Evolutionary conservation across 2,329 filamentous ascomycete genomes (phyloP), one percentile per base, ranked within the genome.

Genomic region (Aureobasidium sp.): DNA sequence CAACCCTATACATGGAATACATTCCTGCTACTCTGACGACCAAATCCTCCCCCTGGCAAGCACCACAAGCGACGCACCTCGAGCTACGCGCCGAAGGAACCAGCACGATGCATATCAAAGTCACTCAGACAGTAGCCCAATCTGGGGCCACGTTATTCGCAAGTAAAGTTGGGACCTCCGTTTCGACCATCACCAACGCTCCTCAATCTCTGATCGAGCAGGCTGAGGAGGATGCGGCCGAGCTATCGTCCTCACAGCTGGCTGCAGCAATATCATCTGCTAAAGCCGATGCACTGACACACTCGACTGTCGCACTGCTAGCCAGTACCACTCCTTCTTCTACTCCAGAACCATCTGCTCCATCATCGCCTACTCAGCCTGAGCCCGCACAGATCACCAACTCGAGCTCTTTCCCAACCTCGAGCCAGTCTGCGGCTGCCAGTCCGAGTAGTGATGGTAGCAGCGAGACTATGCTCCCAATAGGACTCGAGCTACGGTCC

Each of bases 21-120:
- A 29, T 59, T 1, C 55, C 55, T 16, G 55, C 44, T 5, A 32
- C 42, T 0, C 10, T 41, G 44, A 42, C 16, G 13, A 34, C 27
- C 10, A 32, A 21, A 42, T 48, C 44, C 14, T n/a, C n/a, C 16
- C 44, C 42, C 9, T 48, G 29, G 44, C 45, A 59, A 41, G 42
- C 45, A 48, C 25, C 37, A 41, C 27, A 29, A 3, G 14, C 55
- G 8, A 1, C 30, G 2, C 44, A 49, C 34, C 44, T 59, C 6
- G 55, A 59, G 6, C 10, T 49, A 14, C 55, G 55, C 5, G 30
- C 51, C 2, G 51, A 55, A 25, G 55, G 5, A 21, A 27, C 44
- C 9, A 59, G 55, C 5, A 59, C 55, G 10, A 59, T 48, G 36
- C 55, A 49, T n/a, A 44, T 59, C 44, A 49, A 59, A 29, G 45